A percentile compares a stretch with the other conserved stretches of the same genome.
Conservation (phyloP, 345 rosid species). For the Pugionium dolabratum region DNA sequence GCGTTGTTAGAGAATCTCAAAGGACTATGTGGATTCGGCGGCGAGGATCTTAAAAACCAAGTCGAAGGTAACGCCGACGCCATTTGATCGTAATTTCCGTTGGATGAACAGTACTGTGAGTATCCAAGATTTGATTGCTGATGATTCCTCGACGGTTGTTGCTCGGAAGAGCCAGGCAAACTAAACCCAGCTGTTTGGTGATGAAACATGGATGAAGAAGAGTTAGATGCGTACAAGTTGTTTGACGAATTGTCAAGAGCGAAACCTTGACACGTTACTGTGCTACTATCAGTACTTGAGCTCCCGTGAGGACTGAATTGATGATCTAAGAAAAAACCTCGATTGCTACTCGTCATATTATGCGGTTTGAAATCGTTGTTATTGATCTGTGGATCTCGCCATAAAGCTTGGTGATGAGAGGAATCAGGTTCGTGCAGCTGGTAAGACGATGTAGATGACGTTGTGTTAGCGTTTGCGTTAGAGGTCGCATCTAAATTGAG, state of each 20-base stretch:
- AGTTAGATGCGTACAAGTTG: slow-evolving; percentile 49
- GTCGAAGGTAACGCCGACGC: slow-evolving; percentile 44
- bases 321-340: slow-evolving; percentile 66
- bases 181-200: slow-evolving; percentile 26
- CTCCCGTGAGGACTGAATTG: slow-evolving; percentile 65
- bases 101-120: slow-evolving; percentile 36
- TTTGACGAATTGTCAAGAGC: slow-evolving; percentile 52
- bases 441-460: slow-evolving; percentile 43
- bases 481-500: slow-evolving; percentile 52
- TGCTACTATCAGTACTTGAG: slow-evolving; percentile 60
- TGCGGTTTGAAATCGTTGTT: slow-evolving; percentile 47
- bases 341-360: slow-evolving; percentile 21
- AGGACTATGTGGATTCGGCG: slow-evolving; percentile 55
- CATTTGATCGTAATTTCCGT: slow-evolving; percentile 34
- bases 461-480: slow-evolving; percentile 42
- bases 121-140: slow-evolving; percentile 27
- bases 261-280: slow-evolving; percentile 60
- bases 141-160: slow-evolving; percentile 44
- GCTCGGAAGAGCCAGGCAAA: slow-evolving; percentile 40
- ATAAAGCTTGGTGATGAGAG: slow-evolving; percentile 46
- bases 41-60: slow-evolving; percentile 73
- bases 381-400: slow-evolving; percentile 47
- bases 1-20: slow-evolving; percentile 90
- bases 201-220: slow-evolving; percentile 56
- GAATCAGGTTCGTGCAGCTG: slow-evolving; percentile 44